Base-by-base conservation (phyloP, 495 filamentous ascomycete species). In the Niebla homalea region DNA sequence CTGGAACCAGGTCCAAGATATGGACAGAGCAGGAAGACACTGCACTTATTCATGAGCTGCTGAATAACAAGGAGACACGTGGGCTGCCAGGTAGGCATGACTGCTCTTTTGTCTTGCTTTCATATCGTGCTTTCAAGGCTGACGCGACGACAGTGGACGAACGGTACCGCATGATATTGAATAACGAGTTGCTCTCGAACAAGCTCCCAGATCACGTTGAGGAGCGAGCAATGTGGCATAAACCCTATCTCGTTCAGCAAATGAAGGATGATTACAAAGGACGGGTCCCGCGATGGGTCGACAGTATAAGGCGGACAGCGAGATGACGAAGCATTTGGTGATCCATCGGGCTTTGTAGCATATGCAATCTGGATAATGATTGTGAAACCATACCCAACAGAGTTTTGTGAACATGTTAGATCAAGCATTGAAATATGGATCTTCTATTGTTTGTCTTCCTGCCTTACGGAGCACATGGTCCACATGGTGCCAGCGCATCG, bases 131-230 rank as follows among this genome's bases (percentile, higher is more conserved):
- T 36, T n/a, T 2, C 29, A 32, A 32, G 29, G 5, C 46, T 50
- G 22, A 50, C 22, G 20, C 12, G 4, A 12, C 18, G 5, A 29
- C 16, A 60, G 57, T 52, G 19, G 32, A 50, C n/a, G 45, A 57
- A 5, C 51, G 55, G 1, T 60, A 55, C 36, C 21, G 49, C 22
- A 38, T 26, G 35, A 52, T 57, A 8, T 49, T 60, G 19, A 57
- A 52, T 43, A 21, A 40, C 7, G 51, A 48, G 1, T 18, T 40
- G 1, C 26, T 60, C 3, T 51, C 57, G 41, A 57, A 57, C 16
- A 60, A 60, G 52, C 57, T 60, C 0, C 54, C 54, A 14, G 52
- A 57, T 23, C 57, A 55, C 43, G 52, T 60, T 32, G n/a, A 48
- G 37, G 32, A 57, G 26, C 19, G 45, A 41, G 55, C 57, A 1